These are phyloP conservation scores for Sesbania bispinosa DNA, from an alignment of 306 rosid species.

Conservation along the genomic window DNA sequence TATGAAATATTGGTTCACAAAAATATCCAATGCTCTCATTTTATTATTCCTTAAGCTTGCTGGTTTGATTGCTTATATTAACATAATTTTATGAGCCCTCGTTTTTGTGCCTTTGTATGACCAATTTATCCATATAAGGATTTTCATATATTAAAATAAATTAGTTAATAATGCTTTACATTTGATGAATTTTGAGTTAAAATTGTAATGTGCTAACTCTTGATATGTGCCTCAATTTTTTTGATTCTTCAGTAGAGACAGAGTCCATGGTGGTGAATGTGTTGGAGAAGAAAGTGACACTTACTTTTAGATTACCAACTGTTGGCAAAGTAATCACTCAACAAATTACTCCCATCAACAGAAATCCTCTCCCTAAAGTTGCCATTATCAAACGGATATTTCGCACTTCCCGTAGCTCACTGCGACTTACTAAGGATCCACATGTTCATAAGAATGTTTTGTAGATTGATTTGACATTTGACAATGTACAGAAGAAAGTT, in stretches of 20 bases:
- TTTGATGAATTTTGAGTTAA: background rate
- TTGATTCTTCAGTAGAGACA: constrained; percentile 43
- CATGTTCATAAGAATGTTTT: constrained; percentile 9
- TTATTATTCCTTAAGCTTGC: background rate
- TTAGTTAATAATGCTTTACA: no score
- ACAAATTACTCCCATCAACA: constrained; percentile 37
- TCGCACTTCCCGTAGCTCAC: constrained; percentile 36
- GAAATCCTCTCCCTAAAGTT: constrained; percentile 39
- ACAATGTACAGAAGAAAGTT: constrained; percentile 14
- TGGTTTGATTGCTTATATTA: no score
- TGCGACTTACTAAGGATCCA: background rate
- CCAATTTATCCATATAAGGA: background rate
- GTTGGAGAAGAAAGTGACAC: constrained; percentile 67
- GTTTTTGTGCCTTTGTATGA: no score
- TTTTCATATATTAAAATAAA: no score
- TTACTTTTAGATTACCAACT: constrained; percentile 47
- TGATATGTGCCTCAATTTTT: constrained; percentile 6
- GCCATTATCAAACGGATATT: constrained; percentile 47
- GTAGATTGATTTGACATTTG: background rate
- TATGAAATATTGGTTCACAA: background rate
- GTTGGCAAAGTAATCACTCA: constrained; percentile 25
- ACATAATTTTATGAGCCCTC: no score
- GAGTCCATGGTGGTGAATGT: constrained; percentile 68
- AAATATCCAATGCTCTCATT: background rate
- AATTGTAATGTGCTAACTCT: background rate